Conservation (phyloP, 2,329 filamentous ascomycete genomes). For the Fusarium bulbicola region DNA sequence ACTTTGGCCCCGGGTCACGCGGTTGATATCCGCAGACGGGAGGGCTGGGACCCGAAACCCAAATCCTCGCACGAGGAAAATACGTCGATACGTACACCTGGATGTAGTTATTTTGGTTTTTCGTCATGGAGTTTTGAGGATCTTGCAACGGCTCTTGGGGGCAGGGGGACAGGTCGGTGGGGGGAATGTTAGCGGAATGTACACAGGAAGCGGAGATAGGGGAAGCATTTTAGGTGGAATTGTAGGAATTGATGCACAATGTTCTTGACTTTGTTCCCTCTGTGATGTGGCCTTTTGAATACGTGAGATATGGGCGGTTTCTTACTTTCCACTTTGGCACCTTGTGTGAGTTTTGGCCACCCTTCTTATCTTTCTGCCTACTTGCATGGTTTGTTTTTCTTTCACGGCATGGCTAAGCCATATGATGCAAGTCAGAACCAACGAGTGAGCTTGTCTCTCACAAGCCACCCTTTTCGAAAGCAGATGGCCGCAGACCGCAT, state of each 20-base stretch:
- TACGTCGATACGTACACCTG: constrained; percentile 45
- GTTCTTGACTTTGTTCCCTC: constrained; percentile 22
- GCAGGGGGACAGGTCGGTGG: constrained; percentile 13
- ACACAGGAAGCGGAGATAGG: constrained; percentile 31
- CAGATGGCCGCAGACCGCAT: neutral
- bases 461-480: neutral
- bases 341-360: neutral
- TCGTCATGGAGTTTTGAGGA: constrained; percentile 51
- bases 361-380: neutral
- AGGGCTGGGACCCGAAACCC: constrained; percentile 4
- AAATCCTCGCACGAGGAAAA: constrained; percentile 8
- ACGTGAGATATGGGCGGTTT: neutral
- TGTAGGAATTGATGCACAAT: constrained; percentile 44
- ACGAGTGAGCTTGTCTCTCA: neutral
- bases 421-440: neutral
- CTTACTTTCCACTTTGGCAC: neutral
- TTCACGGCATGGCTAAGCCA: neutral
- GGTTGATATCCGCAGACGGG: constrained; percentile 37
- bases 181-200: constrained; percentile 38
- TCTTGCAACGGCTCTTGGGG: constrained; percentile 43
- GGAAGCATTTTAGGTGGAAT: constrained; percentile 13
- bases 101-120: constrained; percentile 53
- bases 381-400: neutral
- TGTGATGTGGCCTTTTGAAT: neutral
- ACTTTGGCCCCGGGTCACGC: constrained; percentile 61